These are phyloP conservation scores for Stephanodiscus triporus DNA, from an alignment of 108 stramenopile species.

Conservation along the genomic window DNA sequence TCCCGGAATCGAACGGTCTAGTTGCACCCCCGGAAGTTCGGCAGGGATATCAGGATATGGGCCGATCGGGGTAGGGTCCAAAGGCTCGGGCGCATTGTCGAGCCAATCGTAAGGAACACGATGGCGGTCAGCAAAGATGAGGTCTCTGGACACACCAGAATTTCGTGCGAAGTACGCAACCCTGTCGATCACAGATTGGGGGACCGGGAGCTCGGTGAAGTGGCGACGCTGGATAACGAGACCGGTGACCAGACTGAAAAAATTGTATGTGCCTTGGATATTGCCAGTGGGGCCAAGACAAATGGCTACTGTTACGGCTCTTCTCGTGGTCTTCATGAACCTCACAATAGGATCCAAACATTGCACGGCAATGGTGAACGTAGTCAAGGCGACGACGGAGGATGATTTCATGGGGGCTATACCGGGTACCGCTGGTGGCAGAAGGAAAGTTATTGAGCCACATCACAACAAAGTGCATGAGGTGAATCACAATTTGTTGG, in stretches of 20 bases:
- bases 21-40: neutral
- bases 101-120: conserved; percentile 6
- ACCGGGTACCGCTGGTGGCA: conserved; percentile 14
- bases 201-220: conserved; percentile 43
- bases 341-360: conserved; percentile 17
- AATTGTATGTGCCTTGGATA: conserved; percentile 20
- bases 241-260: conserved; percentile 1
- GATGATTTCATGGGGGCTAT: conserved; percentile 26
- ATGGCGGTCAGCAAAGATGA: conserved; percentile 5
- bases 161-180: conserved; percentile 15
- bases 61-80: neutral
- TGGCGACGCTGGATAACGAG: conserved; percentile 1
- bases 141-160: conserved; percentile 7
- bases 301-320: conserved; percentile 15
- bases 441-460: conserved; percentile 38
- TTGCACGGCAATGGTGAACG: neutral
- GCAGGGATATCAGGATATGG: neutral
- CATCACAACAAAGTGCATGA: conserved; percentile 21
- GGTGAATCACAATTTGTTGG: conserved; percentile 16
- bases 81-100: neutral
- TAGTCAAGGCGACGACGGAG: conserved; percentile 16
- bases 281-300: conserved; percentile 27
- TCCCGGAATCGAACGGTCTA: neutral
- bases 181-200: conserved; percentile 28
- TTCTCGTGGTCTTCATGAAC: conserved; percentile 21